Conservation (phyloP, 139 green algal genomes). For the Diplosphaera chodatii region DNA sequence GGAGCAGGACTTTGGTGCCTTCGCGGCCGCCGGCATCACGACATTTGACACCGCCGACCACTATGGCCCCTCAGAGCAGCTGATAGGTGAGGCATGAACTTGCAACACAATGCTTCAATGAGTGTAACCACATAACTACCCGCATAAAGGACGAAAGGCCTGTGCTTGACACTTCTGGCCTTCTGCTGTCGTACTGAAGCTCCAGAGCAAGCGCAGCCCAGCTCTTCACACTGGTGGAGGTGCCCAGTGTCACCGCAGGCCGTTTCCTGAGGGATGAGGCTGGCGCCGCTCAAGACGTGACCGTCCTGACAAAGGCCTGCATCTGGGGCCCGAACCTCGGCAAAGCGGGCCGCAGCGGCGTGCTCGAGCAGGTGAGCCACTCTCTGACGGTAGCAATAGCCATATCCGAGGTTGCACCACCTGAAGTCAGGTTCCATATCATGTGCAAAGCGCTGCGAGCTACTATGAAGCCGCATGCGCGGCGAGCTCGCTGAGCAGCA, state of each 20-base stretch:
- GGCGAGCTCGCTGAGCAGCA: too few species aligned
- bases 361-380: constrained; percentile 26
- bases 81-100: constrained; percentile 56
- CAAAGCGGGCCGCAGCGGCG: constrained; percentile 5
- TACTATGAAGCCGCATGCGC: too few species aligned
- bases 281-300: background rate
- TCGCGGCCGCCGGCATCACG: constrained; percentile 49
- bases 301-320: constrained; percentile 83
- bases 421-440: background rate
- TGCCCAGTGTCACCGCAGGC: background rate
- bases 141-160: background rate
- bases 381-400: too few species aligned
- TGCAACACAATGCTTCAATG: constrained; percentile 7
- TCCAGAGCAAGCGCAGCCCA: background rate
- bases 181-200: background rate
- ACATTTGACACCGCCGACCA: constrained; percentile 67
- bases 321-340: constrained; percentile 51
- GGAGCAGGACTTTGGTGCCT: constrained; percentile 56
- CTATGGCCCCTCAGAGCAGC: constrained; percentile 70
- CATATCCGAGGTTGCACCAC: too few species aligned
- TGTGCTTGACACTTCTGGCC: too few species aligned
- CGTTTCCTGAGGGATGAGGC: background rate
- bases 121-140: constrained; percentile 14
- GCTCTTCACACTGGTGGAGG: background rate
- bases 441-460: background rate